Base-by-base conservation (phyloP, 345 rosid species). In the Firmiana major region DNA sequence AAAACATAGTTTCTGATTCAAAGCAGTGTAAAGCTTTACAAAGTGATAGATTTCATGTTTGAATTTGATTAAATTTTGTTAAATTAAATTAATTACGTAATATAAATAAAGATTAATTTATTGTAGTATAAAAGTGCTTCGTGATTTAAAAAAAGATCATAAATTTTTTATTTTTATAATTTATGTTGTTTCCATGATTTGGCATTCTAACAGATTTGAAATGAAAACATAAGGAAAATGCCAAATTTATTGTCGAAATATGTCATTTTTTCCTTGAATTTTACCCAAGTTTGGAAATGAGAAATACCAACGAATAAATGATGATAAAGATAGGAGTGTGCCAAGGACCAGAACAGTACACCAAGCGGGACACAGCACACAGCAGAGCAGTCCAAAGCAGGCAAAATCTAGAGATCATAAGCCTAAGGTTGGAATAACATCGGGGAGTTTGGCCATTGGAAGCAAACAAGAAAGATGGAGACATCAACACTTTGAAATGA, bases 381-480 rank as follows among this genome's bases (percentile, higher is more conserved):
- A 54, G 59, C 24, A 54, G n/a, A 54, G n/a, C 19, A 42, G 75
- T 70, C 54, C 78, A 71, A 75, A 46, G 24, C 64, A 71, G 15
- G 73, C 66, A 66, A 63, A 38, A 65, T 77, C 77, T 53, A 74
- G 63, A 34, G 62, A 60, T 60, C 64, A 28, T 60, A 60, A 13
- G 19, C 31, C 38, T 12, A 12, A 69, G 76, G 45, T 40, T 66
- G 75, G 59, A 10, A 55, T 1, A 75, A 13, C 67, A 40, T 46
- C 57, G 70, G 28, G 15, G 66, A 66, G 70, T 59, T 59, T 59
- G 36, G 64, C 64, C 17, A 26, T 26, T 24, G 36, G 64, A 26
- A 63, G 77, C 51, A 60, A 79, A 78, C 81, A 85, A 85, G 54
- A 19, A 46, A 82, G 82, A 67, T 53, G 71, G 76, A 77, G 78